Evolutionary conservation across 2,329 filamentous ascomycete species (phyloP), one percentile per base, ranked within the genome.

Genomic region (Beauveria pseudobassiana): DNA sequence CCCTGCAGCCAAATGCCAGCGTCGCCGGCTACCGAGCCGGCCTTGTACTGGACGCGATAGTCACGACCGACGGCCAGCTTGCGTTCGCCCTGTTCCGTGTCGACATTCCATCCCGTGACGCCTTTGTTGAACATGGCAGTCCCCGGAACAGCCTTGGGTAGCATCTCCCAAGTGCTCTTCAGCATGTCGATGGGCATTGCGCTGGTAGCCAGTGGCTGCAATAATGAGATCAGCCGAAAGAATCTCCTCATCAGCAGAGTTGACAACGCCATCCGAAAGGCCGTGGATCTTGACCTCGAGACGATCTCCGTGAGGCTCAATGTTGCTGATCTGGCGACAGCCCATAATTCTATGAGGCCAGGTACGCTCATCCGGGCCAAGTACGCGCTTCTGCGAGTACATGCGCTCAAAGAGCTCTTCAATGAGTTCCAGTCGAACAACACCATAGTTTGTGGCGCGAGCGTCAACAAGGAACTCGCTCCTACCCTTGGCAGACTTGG

Each of bases 1-100:
- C 93, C 93, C 74, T 98, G 95, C 68, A 98, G 80, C 88, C 90
- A 98, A 63, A 98, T 81, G 3, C 93, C 93, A 16, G 91, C 88
- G 50, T 87, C 85, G 0, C 81, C 71, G n/a, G 85, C 82, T 40
- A 98, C 88, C 53, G 83, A 80, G 34, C 83, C 87, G 1, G 83
- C 77, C 54, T 83, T 80, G 71, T 96, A 91, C 63, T 87, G 78
- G 54, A 97, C 84, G 57, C 82, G 82, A 74, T 98, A 98, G 72
- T 97, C 85, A 59, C 93, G 83, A 38, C 80, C 80, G 1, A 96
- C 89, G 18, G 80, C 79, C 76, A 91, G 88, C 63, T 83, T 75
- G 59, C 72, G 72, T 67, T 74, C 71, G 22, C 73, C 72, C 54
- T 73, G 65, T n/a, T 71, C 69, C 7, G 72, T 74, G 48, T 73